Base-by-base conservation (phyloP, 2,329 filamentous ascomycete species). In the Byssoonygena ceratinophila region DNA sequence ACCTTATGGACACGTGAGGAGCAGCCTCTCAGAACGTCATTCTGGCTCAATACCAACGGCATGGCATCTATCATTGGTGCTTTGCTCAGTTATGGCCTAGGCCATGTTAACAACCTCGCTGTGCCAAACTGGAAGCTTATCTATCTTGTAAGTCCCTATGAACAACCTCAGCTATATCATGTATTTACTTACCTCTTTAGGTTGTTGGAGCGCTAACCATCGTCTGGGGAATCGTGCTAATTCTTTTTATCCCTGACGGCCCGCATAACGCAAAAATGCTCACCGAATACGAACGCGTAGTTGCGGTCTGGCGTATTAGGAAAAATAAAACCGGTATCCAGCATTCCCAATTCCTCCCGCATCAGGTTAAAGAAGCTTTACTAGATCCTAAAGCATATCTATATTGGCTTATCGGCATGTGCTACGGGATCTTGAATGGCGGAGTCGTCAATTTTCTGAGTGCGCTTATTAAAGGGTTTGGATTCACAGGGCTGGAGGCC, bases 81-180 rank as follows among this genome's bases (percentile, higher is more conserved):
- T 7, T 76, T 72, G 0, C 66, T 85, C 46, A 84, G 84, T 66
- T 85, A 84, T 62, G 83, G 75, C 2, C 84, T 85, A 60, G 81
- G 79, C 0, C 81, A 84, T 63, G 79, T 85, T 46, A 67, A 62
- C 0, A 70, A 74, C 1, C 79, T 78, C 0, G 62, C 67, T 0
- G 66, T 85, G 39, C 75, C 71, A 39, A 69, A 76, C 3, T 88
- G 83, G 83, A 82, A 85, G 68, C 85, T 84, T 59, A 82, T 86
- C 54, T 86, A 85, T 62, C 70, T 86, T 12, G 68, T 85, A 16
- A 5, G 40, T 44, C 23, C 6, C 11, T 40, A 40, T 23, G 8
- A 4, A 22, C 37, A 1, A 12, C 3, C 3, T n/a, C 22, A 44
- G 27, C 6, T 7, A 25, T 6, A 27, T 12, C 2, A 14, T 14